Evolutionary conservation across 2,329 filamentous ascomycete species (phyloP).

Genomic region (Uncinocarpus reesii): DNA sequence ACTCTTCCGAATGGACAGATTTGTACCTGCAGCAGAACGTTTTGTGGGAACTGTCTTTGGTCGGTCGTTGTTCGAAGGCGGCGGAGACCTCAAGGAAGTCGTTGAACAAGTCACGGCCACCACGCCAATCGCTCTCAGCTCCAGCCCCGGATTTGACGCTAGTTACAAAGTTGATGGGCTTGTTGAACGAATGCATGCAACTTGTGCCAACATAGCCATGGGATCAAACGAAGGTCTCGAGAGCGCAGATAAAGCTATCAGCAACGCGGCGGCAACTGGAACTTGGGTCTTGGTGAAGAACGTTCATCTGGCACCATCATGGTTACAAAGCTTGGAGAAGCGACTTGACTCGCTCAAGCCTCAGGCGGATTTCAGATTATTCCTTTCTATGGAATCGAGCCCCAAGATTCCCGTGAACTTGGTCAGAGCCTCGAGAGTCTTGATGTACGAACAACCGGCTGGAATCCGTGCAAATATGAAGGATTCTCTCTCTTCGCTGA

Average conservation of each 20-base stretch:
- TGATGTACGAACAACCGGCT: slow-evolving; percentile 97
- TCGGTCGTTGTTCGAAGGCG: slow-evolving; percentile 66
- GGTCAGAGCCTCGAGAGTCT: slow-evolving; percentile 78
- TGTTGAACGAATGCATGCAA: slow-evolving; percentile 70
- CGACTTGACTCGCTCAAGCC: slow-evolving; percentile 91
- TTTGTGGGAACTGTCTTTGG: slow-evolving; percentile 84
- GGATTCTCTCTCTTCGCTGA: slow-evolving; percentile 79
- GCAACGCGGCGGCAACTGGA: slow-evolving; percentile 79
- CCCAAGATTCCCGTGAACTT: slow-evolving; percentile 95
- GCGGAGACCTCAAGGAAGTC: slow-evolving; percentile 75
- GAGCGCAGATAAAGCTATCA: slow-evolving; percentile 90
- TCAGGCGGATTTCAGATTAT: slow-evolving; percentile 82
- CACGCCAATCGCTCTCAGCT: slow-evolving; percentile 81
- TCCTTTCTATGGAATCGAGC: slow-evolving; percentile 96
- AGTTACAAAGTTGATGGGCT: slow-evolving; percentile 97
- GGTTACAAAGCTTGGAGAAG: slow-evolving; percentile 96
- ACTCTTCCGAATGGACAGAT: slow-evolving; percentile 87
- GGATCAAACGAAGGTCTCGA: slow-evolving; percentile 90
- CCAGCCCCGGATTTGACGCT: slow-evolving; percentile 92
- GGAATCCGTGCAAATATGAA: slow-evolving; percentile 98
- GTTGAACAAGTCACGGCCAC: slow-evolving; percentile 74
- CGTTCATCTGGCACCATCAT: slow-evolving; percentile 88
- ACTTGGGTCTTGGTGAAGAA: slow-evolving; percentile 99
- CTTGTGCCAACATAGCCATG: slow-evolving; percentile 97
- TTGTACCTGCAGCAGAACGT: slow-evolving; percentile 84